Percentiles rank a stretch among this genome's conserved stretches.
Evolutionary conservation across 306 rosid genomes (phyloP).

Genomic region (Trifolium fragiferum): DNA sequence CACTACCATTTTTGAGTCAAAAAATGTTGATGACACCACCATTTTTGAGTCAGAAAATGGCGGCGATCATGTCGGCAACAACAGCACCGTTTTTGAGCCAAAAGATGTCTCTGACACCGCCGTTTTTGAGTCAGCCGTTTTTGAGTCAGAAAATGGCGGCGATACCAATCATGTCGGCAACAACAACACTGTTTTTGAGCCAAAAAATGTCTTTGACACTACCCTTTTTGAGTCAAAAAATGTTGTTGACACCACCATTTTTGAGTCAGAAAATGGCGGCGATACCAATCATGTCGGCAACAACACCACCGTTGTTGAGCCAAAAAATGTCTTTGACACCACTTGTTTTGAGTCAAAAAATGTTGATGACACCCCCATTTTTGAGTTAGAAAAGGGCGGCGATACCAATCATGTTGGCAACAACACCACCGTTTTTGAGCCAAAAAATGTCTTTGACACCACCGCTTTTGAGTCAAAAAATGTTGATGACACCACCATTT

Average conservation of each 20-base stretch:
- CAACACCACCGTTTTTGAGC: neutral
- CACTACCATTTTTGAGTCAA: neutral
- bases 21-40: neutral
- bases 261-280: neutral
- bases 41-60: neutral
- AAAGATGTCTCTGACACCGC: neutral
- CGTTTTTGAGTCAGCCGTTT: neutral
- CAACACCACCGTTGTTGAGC: neutral
- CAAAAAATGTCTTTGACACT: neutral
- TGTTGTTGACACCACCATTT: constrained; percentile 21
- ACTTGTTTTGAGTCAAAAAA: no score
- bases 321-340: neutral
- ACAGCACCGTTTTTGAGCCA: neutral
- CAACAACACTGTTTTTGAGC: neutral
- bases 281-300: no score
- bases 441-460: neutral
- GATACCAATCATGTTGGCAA: no score
- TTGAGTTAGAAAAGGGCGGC: neutral
- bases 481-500: neutral
- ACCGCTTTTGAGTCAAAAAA: neutral
- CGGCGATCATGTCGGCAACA: no score
- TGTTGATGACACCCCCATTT: no score
- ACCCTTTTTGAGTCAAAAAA: neutral
- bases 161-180: no score
- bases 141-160: neutral